phyloP scores from a whole-genome alignment of 2,329 filamentous ascomycete species.

The Immersiporthe knoxdaviesiana region DNA sequence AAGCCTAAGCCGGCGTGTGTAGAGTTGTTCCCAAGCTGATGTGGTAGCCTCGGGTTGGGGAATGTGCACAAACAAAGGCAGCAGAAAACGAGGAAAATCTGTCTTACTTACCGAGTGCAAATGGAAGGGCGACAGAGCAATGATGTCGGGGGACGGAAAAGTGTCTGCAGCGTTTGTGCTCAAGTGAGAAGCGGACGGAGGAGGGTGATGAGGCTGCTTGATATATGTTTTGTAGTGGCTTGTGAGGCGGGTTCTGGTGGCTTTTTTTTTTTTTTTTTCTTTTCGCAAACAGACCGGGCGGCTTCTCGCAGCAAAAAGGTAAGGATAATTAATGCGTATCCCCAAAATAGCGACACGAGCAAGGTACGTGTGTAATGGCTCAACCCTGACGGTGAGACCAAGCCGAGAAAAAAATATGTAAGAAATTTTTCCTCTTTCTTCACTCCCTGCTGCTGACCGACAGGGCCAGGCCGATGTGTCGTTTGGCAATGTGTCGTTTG shows the following conservation, averaged over 20 bases:
- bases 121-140: background rate
- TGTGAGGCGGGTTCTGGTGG: background rate
- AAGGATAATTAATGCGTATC: background rate
- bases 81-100: background rate
- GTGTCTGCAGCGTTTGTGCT: background rate
- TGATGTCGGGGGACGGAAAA: background rate
- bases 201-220: background rate
- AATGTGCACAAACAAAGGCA: background rate
- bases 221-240: background rate
- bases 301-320: background rate
- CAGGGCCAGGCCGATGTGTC: background rate
- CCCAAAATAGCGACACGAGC: slow-evolving; percentile 5
- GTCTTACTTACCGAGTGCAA: background rate
- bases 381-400: slow-evolving; percentile 3
- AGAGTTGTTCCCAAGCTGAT: background rate
- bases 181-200: background rate
- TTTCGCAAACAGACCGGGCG: background rate
- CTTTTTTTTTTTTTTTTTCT: background rate
- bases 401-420: background rate
- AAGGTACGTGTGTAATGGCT: background rate
- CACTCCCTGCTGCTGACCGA: background rate
- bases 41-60: background rate
- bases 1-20: background rate
- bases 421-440: background rate
- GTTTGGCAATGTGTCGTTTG: background rate